These are phyloP conservation scores for Sclerotinia minor DNA, from an alignment of 2,329 filamentous ascomycete species.

Conservation along the genomic window DNA sequence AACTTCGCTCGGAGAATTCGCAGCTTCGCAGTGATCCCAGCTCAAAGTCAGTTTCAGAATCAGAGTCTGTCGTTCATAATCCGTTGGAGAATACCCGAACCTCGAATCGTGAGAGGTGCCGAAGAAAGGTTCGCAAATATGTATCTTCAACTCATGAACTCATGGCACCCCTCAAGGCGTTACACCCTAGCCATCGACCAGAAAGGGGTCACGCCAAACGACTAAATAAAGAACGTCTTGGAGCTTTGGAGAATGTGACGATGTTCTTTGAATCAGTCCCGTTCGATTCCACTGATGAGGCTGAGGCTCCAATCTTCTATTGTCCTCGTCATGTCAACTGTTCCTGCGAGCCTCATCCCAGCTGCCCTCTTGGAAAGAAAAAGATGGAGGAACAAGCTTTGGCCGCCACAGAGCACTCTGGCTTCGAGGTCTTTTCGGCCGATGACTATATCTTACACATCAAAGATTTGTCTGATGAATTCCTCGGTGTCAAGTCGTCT, in stretches of 20 bases:
- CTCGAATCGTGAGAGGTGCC: neutral
- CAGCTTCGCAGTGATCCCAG: neutral
- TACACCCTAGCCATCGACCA: slow-evolving; percentile 14
- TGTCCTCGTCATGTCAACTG: neutral
- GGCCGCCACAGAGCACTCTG: neutral
- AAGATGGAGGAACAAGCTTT: neutral
- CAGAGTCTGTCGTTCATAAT: neutral
- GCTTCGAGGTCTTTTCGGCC: neutral
- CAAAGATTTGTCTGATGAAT: slow-evolving; percentile 2
- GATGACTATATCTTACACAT: neutral
- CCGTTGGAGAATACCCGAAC: neutral
- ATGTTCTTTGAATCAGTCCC: slow-evolving; percentile 1
- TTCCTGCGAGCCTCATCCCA: neutral
- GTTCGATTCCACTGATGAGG: slow-evolving; percentile 6
- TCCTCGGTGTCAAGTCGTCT: neutral
- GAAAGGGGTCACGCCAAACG: slow-evolving; percentile 14
- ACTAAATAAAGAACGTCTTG: neutral
- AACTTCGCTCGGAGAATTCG: neutral
- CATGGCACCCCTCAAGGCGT: slow-evolving; percentile 5
- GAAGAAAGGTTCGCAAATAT: neutral
- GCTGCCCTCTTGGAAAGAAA: neutral
- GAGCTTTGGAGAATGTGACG: neutral
- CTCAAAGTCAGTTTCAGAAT: neutral
- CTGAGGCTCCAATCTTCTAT: slow-evolving; percentile 3
- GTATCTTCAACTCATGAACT: slow-evolving; percentile 13